Evolutionary conservation across 345 rosid genomes (phyloP), one percentile per base, ranked within the genome.

Genomic region (Angophora floribunda): DNA sequence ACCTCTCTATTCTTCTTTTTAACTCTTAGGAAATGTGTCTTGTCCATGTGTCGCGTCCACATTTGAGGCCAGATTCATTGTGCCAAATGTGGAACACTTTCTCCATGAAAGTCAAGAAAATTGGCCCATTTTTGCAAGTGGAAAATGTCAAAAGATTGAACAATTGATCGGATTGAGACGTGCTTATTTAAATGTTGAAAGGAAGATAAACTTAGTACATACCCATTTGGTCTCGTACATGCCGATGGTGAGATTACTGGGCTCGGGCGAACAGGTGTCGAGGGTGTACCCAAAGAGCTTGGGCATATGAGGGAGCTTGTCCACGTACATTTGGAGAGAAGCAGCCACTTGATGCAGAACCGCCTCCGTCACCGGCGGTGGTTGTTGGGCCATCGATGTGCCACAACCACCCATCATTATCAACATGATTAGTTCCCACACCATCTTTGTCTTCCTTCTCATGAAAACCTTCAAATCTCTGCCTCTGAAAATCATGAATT

Each of bases 221-320:
- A 89, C 91, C 90, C 91, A 89, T 87, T 87, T 89, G n/a, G 22
- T 87, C 51, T 65, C 28, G 52, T 84, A 87, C 90, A 89, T 89
- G 89, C 90, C 90, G 14, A 87, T 89, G 36, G 89, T 85, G 85
- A 87, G 87, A 63, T 41, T 52, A 51, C 50, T 51, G 2, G 89
- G 87, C 21, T 50, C 55, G 32, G 32, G 53, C 57, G 19, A 21
- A 51, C 86, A 45, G 50, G 36, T 26, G 52, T 53, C 16, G 22
- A 52, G 22, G 15, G 51, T 30, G 75, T 57, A 87, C 9, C 89
- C 89, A 3, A 22, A 52, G 9, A 85, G 85, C 55, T 57, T 89
- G 79, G 91, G 91, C 85, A 89, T 89, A 30, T 85, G 50, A 19
- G 87, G 91, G 26, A 87, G 89, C 63, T 89, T 80, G 10, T 89